phyloP scores from a whole-genome alignment of 2,329 filamentous ascomycete species.

The Colletotrichum horii region DNA sequence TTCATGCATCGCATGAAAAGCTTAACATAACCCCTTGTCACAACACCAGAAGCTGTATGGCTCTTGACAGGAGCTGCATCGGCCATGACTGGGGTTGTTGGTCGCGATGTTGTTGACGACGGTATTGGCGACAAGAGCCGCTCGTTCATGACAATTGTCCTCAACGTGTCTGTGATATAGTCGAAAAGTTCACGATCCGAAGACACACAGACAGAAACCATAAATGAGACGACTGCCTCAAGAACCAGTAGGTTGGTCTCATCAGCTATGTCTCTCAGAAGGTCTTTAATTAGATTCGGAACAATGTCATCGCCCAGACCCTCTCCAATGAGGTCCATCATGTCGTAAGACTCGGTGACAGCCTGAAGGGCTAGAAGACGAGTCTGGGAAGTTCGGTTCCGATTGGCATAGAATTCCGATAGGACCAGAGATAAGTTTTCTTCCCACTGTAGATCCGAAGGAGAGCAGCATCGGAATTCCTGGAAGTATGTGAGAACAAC shows the following conservation, averaged over 20 bases:
- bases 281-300: slow-evolving; percentile 62
- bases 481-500: slow-evolving; percentile 71
- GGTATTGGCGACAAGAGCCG: slow-evolving; percentile 47
- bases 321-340: slow-evolving; percentile 59
- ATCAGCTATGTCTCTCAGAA: slow-evolving; percentile 64
- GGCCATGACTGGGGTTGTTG: slow-evolving; percentile 28
- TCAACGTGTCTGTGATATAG: slow-evolving; percentile 59
- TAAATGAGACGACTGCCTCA: slow-evolving; percentile 67
- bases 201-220: slow-evolving; percentile 67
- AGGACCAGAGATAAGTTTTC: slow-evolving; percentile 66
- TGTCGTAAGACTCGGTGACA: slow-evolving; percentile 64
- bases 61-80: slow-evolving; percentile 28
- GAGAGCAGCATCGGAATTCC: slow-evolving; percentile 73
- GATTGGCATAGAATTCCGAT: slow-evolving; percentile 67
- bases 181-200: slow-evolving; percentile 65
- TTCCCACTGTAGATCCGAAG: slow-evolving; percentile 73
- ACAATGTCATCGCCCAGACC: slow-evolving; percentile 65
- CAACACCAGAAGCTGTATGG: slow-evolving; percentile 71
- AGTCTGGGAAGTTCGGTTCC: slow-evolving; percentile 63
- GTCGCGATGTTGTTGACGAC: slow-evolving; percentile 30
- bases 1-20: slow-evolving; percentile 80
- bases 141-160: slow-evolving; percentile 54
- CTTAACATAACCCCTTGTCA: slow-evolving; percentile 72
- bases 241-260: slow-evolving; percentile 72
- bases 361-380: slow-evolving; percentile 67